A percentile compares a stretch with the other conserved stretches of the same genome.
Conservation (phyloP, 2,329 filamentous ascomycete species). For the Scorias spongiosa region DNA sequence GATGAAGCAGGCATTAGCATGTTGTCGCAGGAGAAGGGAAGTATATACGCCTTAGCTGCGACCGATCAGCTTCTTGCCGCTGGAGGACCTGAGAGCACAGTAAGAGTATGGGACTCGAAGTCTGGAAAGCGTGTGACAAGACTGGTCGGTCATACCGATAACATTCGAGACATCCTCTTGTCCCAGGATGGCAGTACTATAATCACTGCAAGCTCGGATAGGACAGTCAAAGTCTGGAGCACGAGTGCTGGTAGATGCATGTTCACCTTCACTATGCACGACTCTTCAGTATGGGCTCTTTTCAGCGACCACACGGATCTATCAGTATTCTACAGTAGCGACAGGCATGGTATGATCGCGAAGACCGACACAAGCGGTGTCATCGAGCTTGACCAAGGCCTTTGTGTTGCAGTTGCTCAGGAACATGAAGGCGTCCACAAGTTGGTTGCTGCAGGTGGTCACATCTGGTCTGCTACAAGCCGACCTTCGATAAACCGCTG, state of each 20-base stretch:
- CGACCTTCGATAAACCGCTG: slow-evolving; percentile 87
- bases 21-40: slow-evolving; percentile 67
- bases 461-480: slow-evolving; percentile 80
- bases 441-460: slow-evolving; percentile 49
- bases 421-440: slow-evolving; percentile 73
- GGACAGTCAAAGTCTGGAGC: slow-evolving; percentile 97
- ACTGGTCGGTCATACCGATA: slow-evolving; percentile 92
- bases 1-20: slow-evolving; percentile 56
- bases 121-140: slow-evolving; percentile 86
- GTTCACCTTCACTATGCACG: slow-evolving; percentile 98
- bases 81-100: slow-evolving; percentile 84
- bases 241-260: slow-evolving; percentile 89
- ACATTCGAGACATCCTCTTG: slow-evolving; percentile 78
- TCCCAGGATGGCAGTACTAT: slow-evolving; percentile 81
- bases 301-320: slow-evolving; percentile 78
- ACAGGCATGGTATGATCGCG: slow-evolving; percentile 82
- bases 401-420: slow-evolving; percentile 80
- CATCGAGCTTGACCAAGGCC: slow-evolving; percentile 67
- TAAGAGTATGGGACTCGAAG: slow-evolving; percentile 80
- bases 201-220: slow-evolving; percentile 86
- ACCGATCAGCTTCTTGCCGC: slow-evolving; percentile 72
- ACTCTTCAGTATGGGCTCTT: slow-evolving; percentile 92
- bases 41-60: slow-evolving; percentile 77
- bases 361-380: slow-evolving; percentile 80
- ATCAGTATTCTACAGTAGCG: slow-evolving; percentile 84